Evolutionary conservation across 75 land plant species (phyloP), one percentile per base, ranked within the genome.

Genomic region (Cupressus sempervirens): DNA sequence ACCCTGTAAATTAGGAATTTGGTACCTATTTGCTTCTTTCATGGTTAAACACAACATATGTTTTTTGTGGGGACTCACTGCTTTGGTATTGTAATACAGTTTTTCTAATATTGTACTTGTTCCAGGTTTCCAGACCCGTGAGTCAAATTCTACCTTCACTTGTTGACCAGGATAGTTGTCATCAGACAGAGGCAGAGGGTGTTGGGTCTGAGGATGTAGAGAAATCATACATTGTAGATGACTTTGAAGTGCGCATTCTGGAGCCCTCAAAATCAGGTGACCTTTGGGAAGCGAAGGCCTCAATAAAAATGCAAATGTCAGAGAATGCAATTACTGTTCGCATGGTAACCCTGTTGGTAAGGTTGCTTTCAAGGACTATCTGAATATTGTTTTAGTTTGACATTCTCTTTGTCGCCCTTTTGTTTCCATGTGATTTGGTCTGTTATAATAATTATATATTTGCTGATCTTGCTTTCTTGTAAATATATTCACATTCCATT

Each of bases 291-390:
- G 93, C 96, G 30, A 89, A 86, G 81, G 96, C 91, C 36, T 92
- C 93, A 18, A 92, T 98, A 67, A 88, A 92, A 76, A 90, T 98
- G 96, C 99, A 98, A 76, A 89, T 83, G 67, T 91, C 94, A 83
- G 99, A 98, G 88, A 93, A 96, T 92, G 99, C 96, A 11, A 84
- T 98, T 6, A 93, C 99, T 65, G 94, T 96, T 10, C 93, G 99
- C 72, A 90, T 96, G 83, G 97, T 98, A 67, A 94, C 92, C 15
- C 84, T 98, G 76, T 88, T 88, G 89, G 98, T 96, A 87, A 89
- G 95, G 89, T 16, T 50, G 36, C 86, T 18, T 34, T 45, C 3
- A 79, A 43, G 30, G 41, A 40, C 50, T 36, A 70, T 29, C 76
- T 85, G 16, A 45, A 74, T 73, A 53, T 83, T 74, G 35, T 45